Evolutionary conservation across 768 basidiomycete species (phyloP).

Genomic region (Lactifluus subvellereus): DNA sequence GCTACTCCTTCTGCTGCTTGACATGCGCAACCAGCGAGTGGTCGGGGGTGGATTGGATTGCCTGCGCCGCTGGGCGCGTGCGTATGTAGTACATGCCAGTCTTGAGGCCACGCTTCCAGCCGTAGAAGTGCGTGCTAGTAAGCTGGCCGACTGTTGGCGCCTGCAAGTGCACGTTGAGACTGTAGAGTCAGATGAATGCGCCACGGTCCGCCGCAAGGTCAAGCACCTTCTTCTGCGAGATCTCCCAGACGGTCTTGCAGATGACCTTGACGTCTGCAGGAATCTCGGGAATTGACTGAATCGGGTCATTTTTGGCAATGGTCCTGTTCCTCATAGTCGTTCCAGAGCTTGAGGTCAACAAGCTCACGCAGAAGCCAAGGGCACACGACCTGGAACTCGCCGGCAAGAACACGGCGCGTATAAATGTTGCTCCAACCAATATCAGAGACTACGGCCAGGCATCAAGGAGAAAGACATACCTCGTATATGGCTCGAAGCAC

Average conservation of each 20-base stretch:
- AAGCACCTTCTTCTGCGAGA: conserved; percentile 96
- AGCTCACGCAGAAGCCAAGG: conserved; percentile 99
- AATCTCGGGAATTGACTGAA: conserved; percentile 83
- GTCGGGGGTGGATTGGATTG: conserved; percentile 97
- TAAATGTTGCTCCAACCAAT: conserved; percentile 80
- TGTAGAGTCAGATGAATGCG: conserved; percentile 97
- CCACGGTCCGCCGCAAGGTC: conserved; percentile 99
- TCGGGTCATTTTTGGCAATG: conserved; percentile 89
- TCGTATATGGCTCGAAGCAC: conserved; percentile 98
- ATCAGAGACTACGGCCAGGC: not conserved
- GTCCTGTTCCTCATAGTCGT: conserved; percentile 99
- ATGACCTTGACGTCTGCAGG: conserved; percentile 92
- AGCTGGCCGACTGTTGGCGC: conserved; percentile 87
- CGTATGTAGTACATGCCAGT: conserved; percentile 98
- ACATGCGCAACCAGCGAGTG: conserved; percentile 66
- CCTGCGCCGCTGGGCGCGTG: conserved; percentile 89
- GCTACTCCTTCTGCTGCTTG: conserved; percentile 39
- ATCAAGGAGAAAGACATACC: conserved; percentile 34
- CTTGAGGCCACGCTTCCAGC: conserved; percentile 99
- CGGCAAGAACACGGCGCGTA: conserved; percentile 96
- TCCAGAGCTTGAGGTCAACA: conserved; percentile 91
- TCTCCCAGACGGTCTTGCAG: conserved; percentile 99
- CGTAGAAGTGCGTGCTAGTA: conserved; percentile 97
- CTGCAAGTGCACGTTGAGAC: conserved; percentile 88
- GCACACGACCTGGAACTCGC: conserved; percentile 99